Conservation (phyloP, 139 green algal genomes). For the Helicosporidium sp. region DNA sequence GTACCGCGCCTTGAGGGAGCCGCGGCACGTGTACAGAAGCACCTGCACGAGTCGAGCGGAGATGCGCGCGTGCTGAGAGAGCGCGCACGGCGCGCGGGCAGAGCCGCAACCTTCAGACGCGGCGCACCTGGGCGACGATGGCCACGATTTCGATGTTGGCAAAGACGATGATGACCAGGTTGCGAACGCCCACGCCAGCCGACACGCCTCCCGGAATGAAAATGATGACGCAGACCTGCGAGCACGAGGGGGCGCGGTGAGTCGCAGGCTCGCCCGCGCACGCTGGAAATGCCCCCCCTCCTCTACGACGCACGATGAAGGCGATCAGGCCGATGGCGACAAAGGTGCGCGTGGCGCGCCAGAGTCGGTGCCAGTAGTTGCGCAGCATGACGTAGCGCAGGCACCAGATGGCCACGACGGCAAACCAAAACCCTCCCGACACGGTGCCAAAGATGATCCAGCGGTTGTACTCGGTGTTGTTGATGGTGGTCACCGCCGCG, state of each 20-base stretch:
- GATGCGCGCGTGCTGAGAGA: neutral
- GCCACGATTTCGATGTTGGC: slow-evolving; percentile 14
- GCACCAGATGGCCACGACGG: slow-evolving; percentile 6
- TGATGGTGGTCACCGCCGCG: slow-evolving; percentile 11
- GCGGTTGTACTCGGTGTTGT: slow-evolving; percentile 14
- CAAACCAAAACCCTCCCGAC: slow-evolving; percentile 14
- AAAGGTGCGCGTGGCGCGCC: slow-evolving; percentile 15
- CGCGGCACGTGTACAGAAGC: slow-evolving; percentile 12
- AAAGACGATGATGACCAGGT: slow-evolving; percentile 24
- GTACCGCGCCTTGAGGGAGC: slow-evolving; percentile 11
- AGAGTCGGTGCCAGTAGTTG: slow-evolving; percentile 15
- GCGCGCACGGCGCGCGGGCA: neutral
- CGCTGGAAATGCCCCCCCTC: too few relatives aligned
- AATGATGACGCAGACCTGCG: slow-evolving; percentile 15
- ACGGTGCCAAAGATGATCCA: slow-evolving; percentile 22
- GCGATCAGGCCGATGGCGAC: slow-evolving; percentile 3
- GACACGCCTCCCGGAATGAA: slow-evolving; percentile 7
- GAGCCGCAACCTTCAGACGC: neutral
- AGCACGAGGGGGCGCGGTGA: neutral
- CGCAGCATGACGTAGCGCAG: slow-evolving; percentile 8
- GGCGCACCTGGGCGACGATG: slow-evolving; percentile 5
- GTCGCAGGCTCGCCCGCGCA: too few relatives aligned
- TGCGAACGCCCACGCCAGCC: slow-evolving; percentile 13
- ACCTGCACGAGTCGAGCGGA: slow-evolving; percentile 1
- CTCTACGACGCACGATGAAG: slow-evolving; percentile 7